Conservation (phyloP, 129 eudicot genomes). For the Solidago caesia region DNA sequence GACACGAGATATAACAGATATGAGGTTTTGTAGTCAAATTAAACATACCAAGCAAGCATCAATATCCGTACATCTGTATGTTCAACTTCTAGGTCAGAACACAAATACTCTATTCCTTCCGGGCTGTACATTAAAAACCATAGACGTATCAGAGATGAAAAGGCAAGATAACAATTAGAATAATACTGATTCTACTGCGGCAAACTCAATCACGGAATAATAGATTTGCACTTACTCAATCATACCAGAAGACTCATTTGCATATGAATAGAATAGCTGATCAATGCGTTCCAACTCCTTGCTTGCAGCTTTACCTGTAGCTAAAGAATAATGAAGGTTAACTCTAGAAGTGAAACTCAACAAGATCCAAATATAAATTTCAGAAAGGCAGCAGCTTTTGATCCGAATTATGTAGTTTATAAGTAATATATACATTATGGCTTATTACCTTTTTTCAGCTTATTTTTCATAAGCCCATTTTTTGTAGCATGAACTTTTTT, state of each 20-base stretch:
- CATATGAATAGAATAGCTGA: constrained; percentile 72
- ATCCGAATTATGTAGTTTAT: background rate
- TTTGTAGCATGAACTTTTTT: too few species aligned
- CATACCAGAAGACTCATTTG: constrained; percentile 53
- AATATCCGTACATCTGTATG: constrained; percentile 85
- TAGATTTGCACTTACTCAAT: constrained; percentile 71
- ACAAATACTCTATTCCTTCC: constrained; percentile 84
- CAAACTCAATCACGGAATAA: constrained; percentile 5
- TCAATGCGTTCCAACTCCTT: constrained; percentile 89
- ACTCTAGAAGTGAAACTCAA: constrained; percentile 20
- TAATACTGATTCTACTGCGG: background rate
- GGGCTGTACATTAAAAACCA: constrained; percentile 51
- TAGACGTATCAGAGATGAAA: constrained; percentile 20
- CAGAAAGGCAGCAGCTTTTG: background rate
- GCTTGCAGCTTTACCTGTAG: constrained; percentile 81
- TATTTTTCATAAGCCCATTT: too few species aligned
- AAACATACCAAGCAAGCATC: constrained; percentile 92
- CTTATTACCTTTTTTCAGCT: too few species aligned
- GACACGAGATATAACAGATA: constrained; percentile 1
- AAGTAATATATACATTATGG: too few species aligned
- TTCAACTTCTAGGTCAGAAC: constrained; percentile 88
- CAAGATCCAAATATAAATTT: background rate
- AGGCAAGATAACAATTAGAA: constrained; percentile 2
- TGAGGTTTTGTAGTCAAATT: background rate
- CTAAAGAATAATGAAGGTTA: constrained; percentile 37